Evolutionary conservation across 257 asterid genomes (phyloP).

Genomic region (Plectranthus barbatus): DNA sequence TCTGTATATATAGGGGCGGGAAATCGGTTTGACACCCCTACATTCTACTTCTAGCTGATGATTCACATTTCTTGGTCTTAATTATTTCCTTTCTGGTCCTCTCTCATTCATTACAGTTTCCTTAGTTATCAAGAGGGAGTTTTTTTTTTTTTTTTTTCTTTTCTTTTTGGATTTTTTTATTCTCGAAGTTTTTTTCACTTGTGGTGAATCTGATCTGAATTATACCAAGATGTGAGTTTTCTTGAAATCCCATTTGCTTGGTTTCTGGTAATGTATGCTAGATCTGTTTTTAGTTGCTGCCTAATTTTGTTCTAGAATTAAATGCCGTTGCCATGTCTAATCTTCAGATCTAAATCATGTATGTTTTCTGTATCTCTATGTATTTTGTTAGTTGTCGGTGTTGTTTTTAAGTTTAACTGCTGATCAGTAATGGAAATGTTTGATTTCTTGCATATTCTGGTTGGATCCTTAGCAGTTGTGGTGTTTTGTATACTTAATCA

Average conservation of each 20-base stretch:
- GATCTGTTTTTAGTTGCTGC: slow-evolving; percentile 13
- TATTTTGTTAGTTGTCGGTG: neutral
- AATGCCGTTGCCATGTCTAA: slow-evolving; percentile 7
- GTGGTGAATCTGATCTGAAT: slow-evolving; percentile 17
- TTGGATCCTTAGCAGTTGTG: slow-evolving; percentile 1
- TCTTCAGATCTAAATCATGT: slow-evolving; percentile 19
- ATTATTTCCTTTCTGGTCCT: slow-evolving; percentile 1
- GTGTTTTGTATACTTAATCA: neutral
- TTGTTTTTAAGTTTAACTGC: slow-evolving; percentile 1
- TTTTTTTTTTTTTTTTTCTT: too few relatives aligned
- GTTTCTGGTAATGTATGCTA: slow-evolving; percentile 2
- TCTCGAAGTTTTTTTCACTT: neutral
- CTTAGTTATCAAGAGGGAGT: slow-evolving; percentile 12
- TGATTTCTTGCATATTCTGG: neutral
- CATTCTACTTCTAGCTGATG: slow-evolving; percentile 17
- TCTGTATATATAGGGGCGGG: slow-evolving; percentile 18
- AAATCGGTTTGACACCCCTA: slow-evolving; percentile 15
- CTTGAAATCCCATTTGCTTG: slow-evolving; percentile 7
- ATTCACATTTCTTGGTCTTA: slow-evolving; percentile 12
- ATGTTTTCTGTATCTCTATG: neutral
- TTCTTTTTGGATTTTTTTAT: slow-evolving; percentile 6
- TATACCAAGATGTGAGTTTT: slow-evolving; percentile 20
- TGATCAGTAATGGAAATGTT: slow-evolving; percentile 6
- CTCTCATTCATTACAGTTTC: slow-evolving; percentile 5
- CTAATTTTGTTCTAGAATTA: neutral